These are phyloP conservation scores for Yamadazyma insecticola DNA, from an alignment of 805 yeast species.

Conservation along the genomic window DNA sequence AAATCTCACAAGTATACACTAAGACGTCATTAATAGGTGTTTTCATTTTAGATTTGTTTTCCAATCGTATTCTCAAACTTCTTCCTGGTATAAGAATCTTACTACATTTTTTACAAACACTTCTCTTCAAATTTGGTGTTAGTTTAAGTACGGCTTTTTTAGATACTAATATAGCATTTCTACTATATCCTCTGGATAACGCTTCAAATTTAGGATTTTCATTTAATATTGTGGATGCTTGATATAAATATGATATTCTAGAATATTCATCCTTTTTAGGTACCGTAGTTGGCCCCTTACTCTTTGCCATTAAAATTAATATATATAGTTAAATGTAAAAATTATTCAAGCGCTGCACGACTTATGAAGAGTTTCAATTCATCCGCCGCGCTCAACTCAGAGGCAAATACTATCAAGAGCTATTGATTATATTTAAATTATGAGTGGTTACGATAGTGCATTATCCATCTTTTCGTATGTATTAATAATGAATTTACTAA, in stretches of 20 bases:
- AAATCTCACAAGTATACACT: constrained; percentile 44
- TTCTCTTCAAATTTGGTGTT: constrained; percentile 62
- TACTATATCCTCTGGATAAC: constrained; percentile 53
- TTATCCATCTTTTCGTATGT: constrained; percentile 92
- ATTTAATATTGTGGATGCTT: constrained; percentile 40
- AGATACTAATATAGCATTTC: constrained; percentile 55
- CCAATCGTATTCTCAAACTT: constrained; percentile 33
- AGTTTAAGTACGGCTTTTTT: constrained; percentile 64
- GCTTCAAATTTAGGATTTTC: constrained; percentile 27
- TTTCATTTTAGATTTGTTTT: constrained; percentile 35
- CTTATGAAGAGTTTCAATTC: too few relatives aligned
- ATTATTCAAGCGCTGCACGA: too few relatives aligned
- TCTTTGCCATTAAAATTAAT: constrained; percentile 6
- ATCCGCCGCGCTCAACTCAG: too few relatives aligned
- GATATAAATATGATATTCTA: constrained; percentile 56
- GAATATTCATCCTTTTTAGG: constrained; percentile 56
- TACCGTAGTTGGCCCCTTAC: constrained; percentile 30
- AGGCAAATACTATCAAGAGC: constrained; percentile 3
- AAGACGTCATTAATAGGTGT: constrained; percentile 41
- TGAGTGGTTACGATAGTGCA: constrained; percentile 99
- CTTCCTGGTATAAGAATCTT: constrained; percentile 47
- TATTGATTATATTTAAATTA: constrained; percentile 17
- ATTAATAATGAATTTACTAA: not conserved
- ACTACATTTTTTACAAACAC: constrained; percentile 64
- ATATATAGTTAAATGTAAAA: too few relatives aligned